phyloP scores from a whole-genome alignment of 352 stramenopile species.

The Phytophthora pini region DNA sequence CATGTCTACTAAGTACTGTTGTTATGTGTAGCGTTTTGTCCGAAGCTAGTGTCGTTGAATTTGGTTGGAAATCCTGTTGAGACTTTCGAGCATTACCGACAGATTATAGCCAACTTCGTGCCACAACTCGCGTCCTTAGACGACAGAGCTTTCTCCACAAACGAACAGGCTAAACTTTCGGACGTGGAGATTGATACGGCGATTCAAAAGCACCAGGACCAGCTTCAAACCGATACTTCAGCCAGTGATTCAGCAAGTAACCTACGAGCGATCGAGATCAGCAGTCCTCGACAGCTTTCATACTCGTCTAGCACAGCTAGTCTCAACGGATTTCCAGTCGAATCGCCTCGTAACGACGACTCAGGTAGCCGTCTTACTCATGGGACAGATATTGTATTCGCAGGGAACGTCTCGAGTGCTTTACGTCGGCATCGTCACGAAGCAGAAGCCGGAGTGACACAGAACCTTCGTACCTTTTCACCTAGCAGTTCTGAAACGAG shows the following conservation, averaged over 20 bases:
- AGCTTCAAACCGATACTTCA: conserved; percentile 3
- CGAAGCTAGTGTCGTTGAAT: conserved; percentile 64
- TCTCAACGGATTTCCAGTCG: conserved; percentile 14
- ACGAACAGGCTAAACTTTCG: conserved; percentile 49
- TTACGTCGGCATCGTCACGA: conserved; percentile 76
- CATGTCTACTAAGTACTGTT: not conserved
- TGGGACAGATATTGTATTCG: conserved; percentile 88
- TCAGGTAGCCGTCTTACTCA: conserved; percentile 87
- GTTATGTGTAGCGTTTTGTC: conserved; percentile 58
- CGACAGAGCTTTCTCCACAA: conserved; percentile 42
- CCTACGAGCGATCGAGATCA: conserved; percentile 16
- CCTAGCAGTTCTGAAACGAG: conserved; percentile 1
- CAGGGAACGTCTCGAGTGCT: conserved; percentile 87
- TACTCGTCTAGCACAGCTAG: conserved; percentile 36
- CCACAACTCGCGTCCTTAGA: conserved; percentile 75
- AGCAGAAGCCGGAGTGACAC: conserved; percentile 42
- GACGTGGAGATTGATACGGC: conserved; percentile 58
- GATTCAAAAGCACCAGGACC: conserved; percentile 39
- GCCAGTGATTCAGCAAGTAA: not conserved
- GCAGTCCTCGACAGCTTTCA: conserved; percentile 35
- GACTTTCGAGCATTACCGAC: conserved; percentile 59
- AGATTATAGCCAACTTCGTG: conserved; percentile 76
- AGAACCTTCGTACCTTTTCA: conserved; percentile 1
- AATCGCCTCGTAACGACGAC: conserved; percentile 48
- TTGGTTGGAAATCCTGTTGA: conserved; percentile 76